Base-by-base conservation (phyloP, 495 filamentous ascomycete species). In the Cudoniella acicularis region DNA sequence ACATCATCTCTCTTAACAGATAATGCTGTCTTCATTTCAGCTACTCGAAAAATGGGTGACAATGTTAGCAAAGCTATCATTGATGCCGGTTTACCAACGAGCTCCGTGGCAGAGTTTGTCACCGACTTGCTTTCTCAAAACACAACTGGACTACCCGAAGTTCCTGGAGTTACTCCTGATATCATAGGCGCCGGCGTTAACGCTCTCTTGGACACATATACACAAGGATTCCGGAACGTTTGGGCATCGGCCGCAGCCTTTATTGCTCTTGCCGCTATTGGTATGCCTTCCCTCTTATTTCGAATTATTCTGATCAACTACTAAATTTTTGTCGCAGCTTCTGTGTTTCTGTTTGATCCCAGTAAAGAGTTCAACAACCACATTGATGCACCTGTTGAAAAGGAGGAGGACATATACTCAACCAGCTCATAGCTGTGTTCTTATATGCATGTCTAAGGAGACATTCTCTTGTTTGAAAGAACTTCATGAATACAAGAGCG, bases 191-290 rank as follows among this genome's bases (percentile, higher is more conserved):
- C 18, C 13, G 70, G 64, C n/a, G 61, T 26, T 17, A 41, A 16
- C 2, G 64, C 63, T n/a, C 30, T 70, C 10, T 17, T 53, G 6
- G 61, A 69, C 18, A 68, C 70, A 0, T 69, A 59, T 54, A 41
- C 57, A 10, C 11, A 52, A 0, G 68, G 59, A 9, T 72, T 72
- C 47, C 59, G 66, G 11, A 49, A 67, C 49, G 68, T 72, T 4
- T 72, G 68, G 68, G 68, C 69, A 24, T 48, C 66, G 0, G 70
- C 58, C 6, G 62, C 52, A 16, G 63, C 56, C 45, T 70, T 72
- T 42, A 61, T 65, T 0, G 61, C 45, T 3, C 20, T 69, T 43
- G 66, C 68, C 24, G 57, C 58, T 8, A 45, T 67, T 20, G 49
- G 55, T 58, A 21, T 16, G 55, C n/a, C n/a, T n/a, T n/a, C n/a